These are phyloP conservation scores for Kuraishia piskuri DNA, from an alignment of 805 yeast genomes.

Conservation along the genomic window DNA sequence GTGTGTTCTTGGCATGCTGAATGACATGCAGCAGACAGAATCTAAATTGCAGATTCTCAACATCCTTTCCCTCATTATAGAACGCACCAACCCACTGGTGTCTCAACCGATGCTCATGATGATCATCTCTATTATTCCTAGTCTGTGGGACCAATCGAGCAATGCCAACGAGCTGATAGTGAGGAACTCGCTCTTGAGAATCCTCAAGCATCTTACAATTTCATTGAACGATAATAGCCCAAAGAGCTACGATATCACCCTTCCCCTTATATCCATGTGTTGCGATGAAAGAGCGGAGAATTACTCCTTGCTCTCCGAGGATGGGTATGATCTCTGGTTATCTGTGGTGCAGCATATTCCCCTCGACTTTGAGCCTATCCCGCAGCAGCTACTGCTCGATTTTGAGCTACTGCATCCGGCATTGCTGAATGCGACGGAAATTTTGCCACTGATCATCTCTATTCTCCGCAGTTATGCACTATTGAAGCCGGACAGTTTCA, in stretches of 20 bases:
- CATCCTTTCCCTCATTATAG: constrained; percentile 54
- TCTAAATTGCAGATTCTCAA: constrained; percentile 68
- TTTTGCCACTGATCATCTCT: constrained; percentile 53
- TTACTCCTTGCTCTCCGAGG: constrained; percentile 62
- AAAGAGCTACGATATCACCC: constrained; percentile 41
- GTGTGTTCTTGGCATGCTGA: constrained; percentile 40
- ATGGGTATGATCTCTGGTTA: constrained; percentile 83
- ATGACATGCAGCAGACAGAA: constrained; percentile 52
- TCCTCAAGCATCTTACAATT: constrained; percentile 45
- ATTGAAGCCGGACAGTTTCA: constrained; percentile 33
- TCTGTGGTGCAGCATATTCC: constrained; percentile 59
- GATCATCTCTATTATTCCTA: constrained; percentile 52
- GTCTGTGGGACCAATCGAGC: constrained; percentile 61
- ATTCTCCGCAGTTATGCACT: constrained; percentile 58
- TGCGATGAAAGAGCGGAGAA: constrained; percentile 54
- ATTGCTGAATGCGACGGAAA: constrained; percentile 64
- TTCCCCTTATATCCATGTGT: constrained; percentile 55
- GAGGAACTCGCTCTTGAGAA: constrained; percentile 43
- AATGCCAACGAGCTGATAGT: constrained; percentile 34
- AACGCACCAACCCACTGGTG: constrained; percentile 57
- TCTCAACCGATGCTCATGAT: constrained; percentile 40
- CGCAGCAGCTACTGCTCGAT: constrained; percentile 30
- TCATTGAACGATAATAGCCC: constrained; percentile 48
- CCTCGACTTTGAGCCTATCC: constrained; percentile 16
- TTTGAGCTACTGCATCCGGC: constrained; percentile 50